A percentile compares a stretch with the other conserved stretches of the same genome.
phyloP scores from a whole-genome alignment of 129 eudicot genomes.

The Escallonia rubra region DNA sequence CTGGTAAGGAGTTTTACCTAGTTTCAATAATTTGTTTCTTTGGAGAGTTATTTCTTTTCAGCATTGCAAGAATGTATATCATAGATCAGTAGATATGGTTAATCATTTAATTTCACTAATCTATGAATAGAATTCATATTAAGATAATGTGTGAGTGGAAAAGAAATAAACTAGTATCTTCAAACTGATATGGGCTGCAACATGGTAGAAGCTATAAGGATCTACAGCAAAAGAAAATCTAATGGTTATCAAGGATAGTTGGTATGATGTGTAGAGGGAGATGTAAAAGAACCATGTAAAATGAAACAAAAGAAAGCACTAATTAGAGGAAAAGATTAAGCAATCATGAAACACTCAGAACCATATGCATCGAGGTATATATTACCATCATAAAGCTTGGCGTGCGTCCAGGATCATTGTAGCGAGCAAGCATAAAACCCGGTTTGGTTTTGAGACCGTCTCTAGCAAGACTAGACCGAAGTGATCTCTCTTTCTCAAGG shows the following conservation, averaged over 20 bases:
- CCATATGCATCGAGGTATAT: background rate
- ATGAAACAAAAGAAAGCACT: background rate
- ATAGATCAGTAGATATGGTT: no score
- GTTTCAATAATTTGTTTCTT: no score
- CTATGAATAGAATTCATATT: no score
- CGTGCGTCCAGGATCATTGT: conserved; percentile 96
- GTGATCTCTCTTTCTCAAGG: conserved; percentile 54
- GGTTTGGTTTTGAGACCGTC: conserved; percentile 72
- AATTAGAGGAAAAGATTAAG: background rate
- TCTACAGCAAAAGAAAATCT: background rate
- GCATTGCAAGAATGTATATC: no score
- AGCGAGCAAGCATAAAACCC: conserved; percentile 83
- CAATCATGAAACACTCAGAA: background rate
- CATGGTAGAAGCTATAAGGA: no score
- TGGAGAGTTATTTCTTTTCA: no score
- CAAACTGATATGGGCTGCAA: background rate
- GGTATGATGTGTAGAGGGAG: no score
- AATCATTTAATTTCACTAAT: no score
- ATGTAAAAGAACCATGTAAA: no score
- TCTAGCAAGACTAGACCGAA: conserved; percentile 44
- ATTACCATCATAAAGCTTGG: conserved; percentile 80
- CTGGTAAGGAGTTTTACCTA: no score
- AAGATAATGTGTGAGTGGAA: no score
- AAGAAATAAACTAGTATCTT: no score
- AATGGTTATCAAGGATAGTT: background rate